Conservation (phyloP, 768 basidiomycete genomes). For the Austroboletus eburneus region DNA sequence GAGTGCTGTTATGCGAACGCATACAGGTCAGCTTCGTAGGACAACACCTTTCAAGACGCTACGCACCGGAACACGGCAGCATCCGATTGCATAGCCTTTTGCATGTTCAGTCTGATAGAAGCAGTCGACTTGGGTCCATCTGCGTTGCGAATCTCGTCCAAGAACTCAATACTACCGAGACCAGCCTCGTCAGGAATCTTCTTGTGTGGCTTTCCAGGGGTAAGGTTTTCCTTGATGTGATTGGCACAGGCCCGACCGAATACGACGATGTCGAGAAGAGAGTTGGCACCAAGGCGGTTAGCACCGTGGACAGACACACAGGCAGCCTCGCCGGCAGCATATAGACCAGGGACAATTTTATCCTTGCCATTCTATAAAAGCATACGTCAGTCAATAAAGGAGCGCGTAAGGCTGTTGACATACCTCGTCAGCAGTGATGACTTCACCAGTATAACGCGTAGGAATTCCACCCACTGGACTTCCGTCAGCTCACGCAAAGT, state of each 20-base stretch:
- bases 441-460: conserved; percentile 97
- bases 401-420: conserved; percentile 1
- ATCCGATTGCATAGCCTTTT: conserved; percentile 98
- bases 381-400: background rate
- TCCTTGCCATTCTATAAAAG: conserved; percentile 71
- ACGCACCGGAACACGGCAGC: conserved; percentile 91
- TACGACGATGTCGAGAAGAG: conserved; percentile 96
- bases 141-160: conserved; percentile 85
- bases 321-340: conserved; percentile 98
- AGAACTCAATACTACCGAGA: conserved; percentile 73
- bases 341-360: conserved; percentile 90
- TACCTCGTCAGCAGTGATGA: conserved; percentile 75
- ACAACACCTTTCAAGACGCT: background rate
- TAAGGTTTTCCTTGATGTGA: conserved; percentile 89
- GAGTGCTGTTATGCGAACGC: conserved; percentile 53
- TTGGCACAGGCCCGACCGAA: conserved; percentile 99
- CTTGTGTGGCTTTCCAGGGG: conserved; percentile 90
- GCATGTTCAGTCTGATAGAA: conserved; percentile 91
- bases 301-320: conserved; percentile 99
- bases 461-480: conserved; percentile 95
- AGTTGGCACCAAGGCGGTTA: conserved; percentile 99
- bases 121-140: conserved; percentile 83
- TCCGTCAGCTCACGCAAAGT: conserved; percentile 11
- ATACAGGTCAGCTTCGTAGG: conserved; percentile 3
- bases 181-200: conserved; percentile 84